Percentiles rank a stretch among this genome's conserved stretches.
Conservation (phyloP, 2,329 filamentous ascomycete species). For the Sclerotinia minor region DNA sequence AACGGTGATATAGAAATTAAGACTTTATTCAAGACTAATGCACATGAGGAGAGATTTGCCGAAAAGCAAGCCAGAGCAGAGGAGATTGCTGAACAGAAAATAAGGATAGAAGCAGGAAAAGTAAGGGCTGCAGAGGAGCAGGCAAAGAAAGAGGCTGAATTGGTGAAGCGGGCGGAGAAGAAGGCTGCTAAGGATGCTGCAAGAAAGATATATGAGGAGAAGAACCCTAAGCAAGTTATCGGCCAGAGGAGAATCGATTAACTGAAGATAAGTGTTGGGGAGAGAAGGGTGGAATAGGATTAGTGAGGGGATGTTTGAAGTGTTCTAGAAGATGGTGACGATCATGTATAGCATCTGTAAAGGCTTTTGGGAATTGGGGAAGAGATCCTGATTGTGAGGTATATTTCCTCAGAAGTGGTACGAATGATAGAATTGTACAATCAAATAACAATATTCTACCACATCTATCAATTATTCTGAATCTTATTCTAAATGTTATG, state of each 20-base stretch:
- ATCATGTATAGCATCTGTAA: constrained; percentile 29
- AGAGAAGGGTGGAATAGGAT: neutral
- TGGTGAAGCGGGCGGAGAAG: constrained; percentile 4
- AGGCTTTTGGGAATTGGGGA: constrained; percentile 32
- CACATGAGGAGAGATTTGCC: constrained; percentile 19
- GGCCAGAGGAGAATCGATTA: constrained; percentile 6
- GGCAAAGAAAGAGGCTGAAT: neutral
- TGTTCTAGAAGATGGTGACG: constrained; percentile 7
- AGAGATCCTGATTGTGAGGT: constrained; percentile 17
- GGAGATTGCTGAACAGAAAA: constrained; percentile 14
- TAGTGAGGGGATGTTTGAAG: neutral
- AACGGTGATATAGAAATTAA: constrained; percentile 39
- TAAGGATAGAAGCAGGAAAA: constrained; percentile 14
- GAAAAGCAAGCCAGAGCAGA: constrained; percentile 18
- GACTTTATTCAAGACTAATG: constrained; percentile 33
- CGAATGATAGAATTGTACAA: constrained; percentile 26
- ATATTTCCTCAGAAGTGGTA: constrained; percentile 17
- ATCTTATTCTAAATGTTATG: neutral
- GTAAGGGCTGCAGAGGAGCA: neutral
- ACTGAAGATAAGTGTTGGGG: neutral
- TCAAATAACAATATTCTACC: constrained; percentile 23
- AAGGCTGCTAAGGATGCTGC: constrained; percentile 9
- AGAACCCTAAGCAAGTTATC: constrained; percentile 15
- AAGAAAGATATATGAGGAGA: constrained; percentile 16
- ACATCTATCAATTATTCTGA: neutral